Evolutionary conservation across 352 stramenopile genomes (phyloP).

Genomic region (Stephanocyclus meneghinianus): DNA sequence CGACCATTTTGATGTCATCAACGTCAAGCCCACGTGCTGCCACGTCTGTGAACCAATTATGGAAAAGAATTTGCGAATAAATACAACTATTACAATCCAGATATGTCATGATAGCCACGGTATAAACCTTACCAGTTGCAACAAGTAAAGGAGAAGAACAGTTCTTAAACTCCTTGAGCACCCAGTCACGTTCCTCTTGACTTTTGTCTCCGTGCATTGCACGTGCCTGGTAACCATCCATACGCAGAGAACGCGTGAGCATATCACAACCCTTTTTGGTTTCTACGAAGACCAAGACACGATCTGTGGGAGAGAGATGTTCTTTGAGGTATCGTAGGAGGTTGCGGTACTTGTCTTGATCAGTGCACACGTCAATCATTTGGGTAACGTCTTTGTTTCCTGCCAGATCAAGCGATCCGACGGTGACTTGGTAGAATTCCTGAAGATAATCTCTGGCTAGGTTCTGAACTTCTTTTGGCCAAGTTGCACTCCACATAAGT

Average conservation of each 20-base stretch:
- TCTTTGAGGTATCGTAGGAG: constrained; percentile 84
- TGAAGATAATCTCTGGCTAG: constrained; percentile 96
- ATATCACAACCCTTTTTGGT: constrained; percentile 98
- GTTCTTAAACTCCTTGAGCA: constrained; percentile 96
- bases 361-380: constrained; percentile 93
- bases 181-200: constrained; percentile 96
- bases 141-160: constrained; percentile 93
- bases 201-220: constrained; percentile 99
- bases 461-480: constrained; percentile 96
- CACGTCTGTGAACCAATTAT: constrained; percentile 85
- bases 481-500: constrained; percentile 98
- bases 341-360: constrained; percentile 94
- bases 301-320: constrained; percentile 87
- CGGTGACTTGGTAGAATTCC: constrained; percentile 93
- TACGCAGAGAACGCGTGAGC: constrained; percentile 90
- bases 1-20: constrained; percentile 98
- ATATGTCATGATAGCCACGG: not conserved
- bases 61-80: not conserved
- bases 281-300: constrained; percentile 98
- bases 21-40: constrained; percentile 98
- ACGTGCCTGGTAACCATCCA: constrained; percentile 89
- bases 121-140: constrained; percentile 84
- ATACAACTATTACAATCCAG: not conserved
- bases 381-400: constrained; percentile 98
- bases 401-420: constrained; percentile 93